A percentile compares a stretch with the other conserved stretches of the same genome.
These are phyloP conservation scores for Agaricus bisporus DNA, from an alignment of 768 basidiomycete species.

Conservation along the genomic window DNA sequence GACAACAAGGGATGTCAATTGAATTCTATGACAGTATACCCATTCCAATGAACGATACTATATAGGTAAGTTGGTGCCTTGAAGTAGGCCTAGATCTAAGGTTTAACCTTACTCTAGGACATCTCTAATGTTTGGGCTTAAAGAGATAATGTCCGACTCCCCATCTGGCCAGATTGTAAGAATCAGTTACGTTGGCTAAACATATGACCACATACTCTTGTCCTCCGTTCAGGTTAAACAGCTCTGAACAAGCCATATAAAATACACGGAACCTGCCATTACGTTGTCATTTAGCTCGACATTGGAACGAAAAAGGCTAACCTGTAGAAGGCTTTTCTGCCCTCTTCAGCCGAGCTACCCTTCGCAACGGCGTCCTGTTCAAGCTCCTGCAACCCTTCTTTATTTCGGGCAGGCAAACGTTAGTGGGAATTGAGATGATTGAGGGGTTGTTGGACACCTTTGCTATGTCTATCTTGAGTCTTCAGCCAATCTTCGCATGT, in stretches of 20 bases:
- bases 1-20: constrained; percentile 7
- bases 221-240: constrained; percentile 56
- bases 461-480: constrained; percentile 47
- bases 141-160: constrained; percentile 54
- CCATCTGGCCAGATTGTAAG: constrained; percentile 30
- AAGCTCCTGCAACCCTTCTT: constrained; percentile 42
- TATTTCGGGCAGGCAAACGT: background rate
- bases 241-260: constrained; percentile 65
- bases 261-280: constrained; percentile 55
- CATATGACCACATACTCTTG: constrained; percentile 44
- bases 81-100: no score
- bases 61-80: background rate
- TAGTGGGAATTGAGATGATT: background rate
- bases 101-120: no score
- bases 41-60: background rate
- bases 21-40: constrained; percentile 4
- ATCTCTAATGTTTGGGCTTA: constrained; percentile 18
- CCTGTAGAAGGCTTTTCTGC: constrained; percentile 54
- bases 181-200: no score
- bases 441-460: constrained; percentile 20
- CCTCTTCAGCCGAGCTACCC: constrained; percentile 42
- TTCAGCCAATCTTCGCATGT: constrained; percentile 64
- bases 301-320: constrained; percentile 11
- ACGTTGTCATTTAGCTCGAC: background rate
- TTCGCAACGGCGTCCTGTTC: constrained; percentile 40